These are phyloP conservation scores for Chlamydomonas sp. DNA, from an alignment of 139 green algal genomes.

Conservation along the genomic window DNA sequence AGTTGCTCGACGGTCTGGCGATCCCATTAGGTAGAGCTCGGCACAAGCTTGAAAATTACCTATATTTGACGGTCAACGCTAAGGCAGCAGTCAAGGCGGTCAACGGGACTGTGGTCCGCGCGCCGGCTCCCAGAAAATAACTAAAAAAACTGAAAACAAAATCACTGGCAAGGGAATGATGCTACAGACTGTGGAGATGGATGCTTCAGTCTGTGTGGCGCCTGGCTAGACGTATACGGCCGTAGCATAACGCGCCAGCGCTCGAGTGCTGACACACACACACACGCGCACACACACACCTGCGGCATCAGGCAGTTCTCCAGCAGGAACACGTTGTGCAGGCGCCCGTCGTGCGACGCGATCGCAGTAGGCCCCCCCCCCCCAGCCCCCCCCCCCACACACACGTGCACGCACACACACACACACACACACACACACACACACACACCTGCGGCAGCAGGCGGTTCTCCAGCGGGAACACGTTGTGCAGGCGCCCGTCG, in stretches of 20 bases:
- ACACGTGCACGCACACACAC: neutral
- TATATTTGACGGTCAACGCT: too few relatives aligned
- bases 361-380: constrained; percentile 71
- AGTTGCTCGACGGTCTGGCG: too few relatives aligned
- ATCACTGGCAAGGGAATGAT: too few relatives aligned
- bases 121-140: too few relatives aligned
- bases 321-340: constrained; percentile 73
- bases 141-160: too few relatives aligned
- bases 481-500: constrained; percentile 53
- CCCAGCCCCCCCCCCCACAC: neutral
- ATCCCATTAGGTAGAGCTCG: too few relatives aligned
- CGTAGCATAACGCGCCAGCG: neutral
- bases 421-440: neutral
- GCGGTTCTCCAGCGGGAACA: constrained; percentile 93
- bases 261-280: neutral
- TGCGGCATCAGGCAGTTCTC: constrained; percentile 89
- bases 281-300: constrained; percentile 13
- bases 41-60: too few relatives aligned
- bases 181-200: neutral
- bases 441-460: constrained; percentile 59
- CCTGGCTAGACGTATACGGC: too few relatives aligned
- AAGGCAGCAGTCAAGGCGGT: too few relatives aligned
- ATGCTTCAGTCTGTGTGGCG: neutral
- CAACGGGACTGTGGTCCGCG: too few relatives aligned
- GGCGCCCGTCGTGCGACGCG: constrained; percentile 73